Evolutionary conservation across 2,329 filamentous ascomycete genomes (phyloP).

Genomic region (Emmonsiellopsis sp.): DNA sequence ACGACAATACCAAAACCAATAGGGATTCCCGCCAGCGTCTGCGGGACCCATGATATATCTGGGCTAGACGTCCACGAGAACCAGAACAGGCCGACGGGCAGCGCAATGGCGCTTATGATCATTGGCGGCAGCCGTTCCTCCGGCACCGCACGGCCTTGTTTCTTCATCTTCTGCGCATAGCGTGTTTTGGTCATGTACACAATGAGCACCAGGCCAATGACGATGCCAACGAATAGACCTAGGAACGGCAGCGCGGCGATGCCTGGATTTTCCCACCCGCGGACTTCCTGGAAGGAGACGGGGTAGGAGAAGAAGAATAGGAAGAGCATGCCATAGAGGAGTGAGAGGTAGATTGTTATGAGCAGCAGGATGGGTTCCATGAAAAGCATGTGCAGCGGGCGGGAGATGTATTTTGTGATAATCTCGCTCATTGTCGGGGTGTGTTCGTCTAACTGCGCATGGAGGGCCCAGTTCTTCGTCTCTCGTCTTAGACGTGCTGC

Average conservation of each 20-base stretch:
- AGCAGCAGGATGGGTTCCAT: slow-evolving; percentile 41
- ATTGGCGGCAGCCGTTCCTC: slow-evolving; percentile 39
- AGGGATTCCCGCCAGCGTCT: slow-evolving; percentile 34
- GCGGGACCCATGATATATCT: slow-evolving; percentile 36
- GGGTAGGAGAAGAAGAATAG: slow-evolving; percentile 34
- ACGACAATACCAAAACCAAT: slow-evolving; percentile 37
- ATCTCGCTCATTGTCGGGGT: slow-evolving; percentile 31
- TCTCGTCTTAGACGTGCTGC: slow-evolving; percentile 41
- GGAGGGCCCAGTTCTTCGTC: slow-evolving; percentile 40
- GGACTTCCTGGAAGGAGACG: slow-evolving; percentile 32
- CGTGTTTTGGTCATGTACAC: slow-evolving; percentile 33
- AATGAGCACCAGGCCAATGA: slow-evolving; percentile 28
- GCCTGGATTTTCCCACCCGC: slow-evolving; percentile 32
- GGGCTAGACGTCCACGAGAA: slow-evolving; percentile 39
- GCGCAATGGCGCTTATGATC: slow-evolving; percentile 33
- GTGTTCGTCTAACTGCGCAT: slow-evolving; percentile 37
- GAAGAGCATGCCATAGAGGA: slow-evolving; percentile 28
- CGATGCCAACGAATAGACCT: slow-evolving; percentile 37
- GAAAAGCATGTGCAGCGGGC: slow-evolving; percentile 39
- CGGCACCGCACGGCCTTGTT: slow-evolving; percentile 26
- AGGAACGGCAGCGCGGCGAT: slow-evolving; percentile 39
- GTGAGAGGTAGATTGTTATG: slow-evolving; percentile 37
- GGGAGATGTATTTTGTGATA: slow-evolving; percentile 36
- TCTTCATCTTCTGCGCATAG: slow-evolving; percentile 30
- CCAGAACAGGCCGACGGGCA: slow-evolving; percentile 40